Base-by-base conservation (phyloP, 2,329 filamentous ascomycete genomes). In the Arthrobotrys iridis region DNA sequence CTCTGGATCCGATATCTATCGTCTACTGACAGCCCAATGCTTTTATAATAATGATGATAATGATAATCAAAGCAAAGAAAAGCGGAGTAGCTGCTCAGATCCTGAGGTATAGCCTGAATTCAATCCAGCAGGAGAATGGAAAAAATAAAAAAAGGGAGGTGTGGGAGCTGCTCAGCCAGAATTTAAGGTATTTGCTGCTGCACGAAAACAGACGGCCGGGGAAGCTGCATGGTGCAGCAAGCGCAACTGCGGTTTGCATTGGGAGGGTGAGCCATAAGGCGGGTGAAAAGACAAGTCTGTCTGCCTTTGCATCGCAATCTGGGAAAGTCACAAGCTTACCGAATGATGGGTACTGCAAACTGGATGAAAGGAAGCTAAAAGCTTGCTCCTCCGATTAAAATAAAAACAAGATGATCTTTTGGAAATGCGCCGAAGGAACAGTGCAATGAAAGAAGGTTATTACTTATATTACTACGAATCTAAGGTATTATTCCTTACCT, bases 91-190 rank as follows among this genome's bases (percentile, higher is more conserved):
- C 48, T 58, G 15, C 57, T 57, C 30, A 62, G 28, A 57, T 37
- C 33, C 65, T 26, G 55, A 62, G 43, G 55, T 73, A 75, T 62
- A 75, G 71, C 52, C 71, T 75, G 71, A 75, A 75, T 75, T 57
- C 71, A 26, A 33, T 41, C 45, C 35, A 55, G 30, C 50, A 55
- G 50, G 43, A 67, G 63, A 40, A 15, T 40, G 13, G 20, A 13
- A 62, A n/a, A n/a, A n/a, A n/a, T n/a, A n/a, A n/a, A n/a, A n/a
- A n/a, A 52, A 37, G 20, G 59, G 33, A 35, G 52, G 68, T 65
- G 70, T 57, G 62, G 45, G 35, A 62, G 70, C 50, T 58, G 33
- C 33, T n/a, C 41, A 22, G 55, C 48, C 26, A 58, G 58, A 64
- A 63, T 57, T 41, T 50, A 62, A 45, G 24, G n/a, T 41, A 37